Evolutionary conservation across 2,329 filamentous ascomycete genomes (phyloP), one percentile per base, ranked within the genome.

Genomic region (Metarhizium brunneum): DNA sequence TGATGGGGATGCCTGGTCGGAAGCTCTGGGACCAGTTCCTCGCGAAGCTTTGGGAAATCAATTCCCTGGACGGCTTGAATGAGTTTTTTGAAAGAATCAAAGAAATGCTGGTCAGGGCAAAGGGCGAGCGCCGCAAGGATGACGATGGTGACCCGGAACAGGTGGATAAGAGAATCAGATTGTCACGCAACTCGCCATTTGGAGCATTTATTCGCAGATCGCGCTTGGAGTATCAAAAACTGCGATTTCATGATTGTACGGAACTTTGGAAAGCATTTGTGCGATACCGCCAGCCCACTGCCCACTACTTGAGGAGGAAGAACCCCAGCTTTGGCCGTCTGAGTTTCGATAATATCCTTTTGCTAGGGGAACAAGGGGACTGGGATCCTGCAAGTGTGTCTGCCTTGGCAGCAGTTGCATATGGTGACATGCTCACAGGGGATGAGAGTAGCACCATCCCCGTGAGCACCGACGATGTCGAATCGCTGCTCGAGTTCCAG

Each of bases 1-100:
- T 78, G 30, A 73, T 76, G 62, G 77, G 78, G 42, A 73, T 90
- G 56, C 87, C 90, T 0, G 90, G 90, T 2, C 81, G 88, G 50
- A 86, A 82, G n/a, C 73, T 96, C n/a, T 94, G 92, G 84, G 91
- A 97, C 66, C 75, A 87, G 2, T 89, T 96, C 56, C 78, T 97
- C 13, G 81, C 83, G 55, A 86, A 85, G 59, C 74, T 97, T 29
- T 97, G 94, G 92, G 78, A 80, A 16, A 83, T 97, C 61, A 84
- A 92, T 65, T 92, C 87, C 20, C 80, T 95, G 11, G 83, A 97
- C 71, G 82, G 85, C 0, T 73, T 97, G n/a, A 84, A 92, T 64
- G 75, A 77, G 2, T 92, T 95, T 68, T 89, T 95, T 65, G 78
- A 80, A 35, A 73, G 74, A 25, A 76, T 87, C 16, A 71, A 75